These are phyloP conservation scores for Pleurozium schreberi DNA, from an alignment of 225 moss, liverwort and hornwort species.

Conservation along the genomic window DNA sequence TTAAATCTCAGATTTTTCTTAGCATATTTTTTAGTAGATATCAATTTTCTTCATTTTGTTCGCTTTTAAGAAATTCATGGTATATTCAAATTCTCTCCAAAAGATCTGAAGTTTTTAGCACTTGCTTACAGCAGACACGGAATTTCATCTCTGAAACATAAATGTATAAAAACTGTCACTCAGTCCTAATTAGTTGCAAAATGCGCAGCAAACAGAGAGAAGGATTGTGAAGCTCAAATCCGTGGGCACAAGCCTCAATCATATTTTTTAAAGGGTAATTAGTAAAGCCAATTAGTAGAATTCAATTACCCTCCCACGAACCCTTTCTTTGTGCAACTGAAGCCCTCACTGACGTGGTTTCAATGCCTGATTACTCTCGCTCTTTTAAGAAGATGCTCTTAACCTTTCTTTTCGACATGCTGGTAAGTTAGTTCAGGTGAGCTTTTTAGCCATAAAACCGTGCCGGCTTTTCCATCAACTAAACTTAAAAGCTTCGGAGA, in stretches of 20 bases:
- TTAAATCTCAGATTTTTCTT: too few relatives aligned
- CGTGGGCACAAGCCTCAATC: too few relatives aligned
- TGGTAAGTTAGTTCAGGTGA: background rate
- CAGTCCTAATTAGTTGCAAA: background rate
- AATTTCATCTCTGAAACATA: background rate
- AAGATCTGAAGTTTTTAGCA: background rate
- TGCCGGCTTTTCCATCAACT: too few relatives aligned
- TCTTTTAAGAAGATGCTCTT: background rate
- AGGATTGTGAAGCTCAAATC: background rate
- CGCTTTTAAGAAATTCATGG: background rate
- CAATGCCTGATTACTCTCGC: background rate
- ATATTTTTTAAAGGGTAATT: too few relatives aligned
- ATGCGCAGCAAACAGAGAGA: fast-evolving
- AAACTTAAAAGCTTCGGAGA: too few relatives aligned
- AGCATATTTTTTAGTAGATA: too few relatives aligned
- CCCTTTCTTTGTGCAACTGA: background rate
- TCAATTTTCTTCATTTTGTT: too few relatives aligned
- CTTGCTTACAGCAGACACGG: background rate
- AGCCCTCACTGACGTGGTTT: background rate
- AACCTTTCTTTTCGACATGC: background rate
- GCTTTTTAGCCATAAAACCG: background rate
- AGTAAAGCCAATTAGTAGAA: background rate
- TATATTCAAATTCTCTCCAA: background rate
- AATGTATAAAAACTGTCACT: background rate
- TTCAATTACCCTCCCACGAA: background rate